Conservation (phyloP, 1,284 basidiomycete genomes). For the Apiotrichum domesticum region DNA sequence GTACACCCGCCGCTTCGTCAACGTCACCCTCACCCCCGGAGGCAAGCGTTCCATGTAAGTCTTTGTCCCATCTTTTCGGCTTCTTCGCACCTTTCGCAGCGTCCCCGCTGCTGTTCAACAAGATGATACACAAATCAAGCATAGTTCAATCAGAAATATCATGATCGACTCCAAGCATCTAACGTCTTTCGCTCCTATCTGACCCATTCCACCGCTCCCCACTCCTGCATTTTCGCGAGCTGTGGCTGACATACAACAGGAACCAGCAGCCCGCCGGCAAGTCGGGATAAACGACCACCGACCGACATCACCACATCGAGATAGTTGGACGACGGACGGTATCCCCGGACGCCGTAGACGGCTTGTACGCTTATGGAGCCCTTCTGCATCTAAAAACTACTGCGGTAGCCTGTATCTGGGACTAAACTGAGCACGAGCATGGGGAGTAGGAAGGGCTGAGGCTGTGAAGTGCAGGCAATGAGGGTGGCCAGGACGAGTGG, state of each 20-base stretch:
- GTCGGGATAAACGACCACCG: constrained; percentile 37
- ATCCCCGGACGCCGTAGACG: constrained; percentile 14
- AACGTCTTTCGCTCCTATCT: constrained; percentile 91
- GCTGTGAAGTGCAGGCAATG: no score
- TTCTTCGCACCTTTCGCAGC: neutral
- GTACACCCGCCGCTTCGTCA: constrained; percentile 66
- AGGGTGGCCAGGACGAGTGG: no score
- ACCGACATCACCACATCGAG: constrained; percentile 4
- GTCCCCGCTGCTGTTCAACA: constrained; percentile 5
- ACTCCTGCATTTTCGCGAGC: neutral
- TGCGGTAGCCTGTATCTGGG: neutral
- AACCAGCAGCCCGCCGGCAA: constrained; percentile 47
- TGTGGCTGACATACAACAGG: constrained; percentile 25
- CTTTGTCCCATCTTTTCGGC: neutral
- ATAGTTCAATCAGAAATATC: constrained; percentile 85
- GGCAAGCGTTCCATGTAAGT: constrained; percentile 96
- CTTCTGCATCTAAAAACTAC: constrained; percentile 13
- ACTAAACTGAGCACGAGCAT: neutral
- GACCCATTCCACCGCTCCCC: constrained; percentile 45
- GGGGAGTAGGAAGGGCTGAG: no score
- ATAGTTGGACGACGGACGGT: constrained; percentile 4
- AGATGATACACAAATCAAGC: constrained; percentile 65
- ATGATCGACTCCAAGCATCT: constrained; percentile 66
- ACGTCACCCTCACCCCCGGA: constrained; percentile 80
- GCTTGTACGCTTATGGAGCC: constrained; percentile 22